These are phyloP conservation scores for Hibiscus syriacus DNA, from an alignment of 345 rosid species.

Conservation along the genomic window DNA sequence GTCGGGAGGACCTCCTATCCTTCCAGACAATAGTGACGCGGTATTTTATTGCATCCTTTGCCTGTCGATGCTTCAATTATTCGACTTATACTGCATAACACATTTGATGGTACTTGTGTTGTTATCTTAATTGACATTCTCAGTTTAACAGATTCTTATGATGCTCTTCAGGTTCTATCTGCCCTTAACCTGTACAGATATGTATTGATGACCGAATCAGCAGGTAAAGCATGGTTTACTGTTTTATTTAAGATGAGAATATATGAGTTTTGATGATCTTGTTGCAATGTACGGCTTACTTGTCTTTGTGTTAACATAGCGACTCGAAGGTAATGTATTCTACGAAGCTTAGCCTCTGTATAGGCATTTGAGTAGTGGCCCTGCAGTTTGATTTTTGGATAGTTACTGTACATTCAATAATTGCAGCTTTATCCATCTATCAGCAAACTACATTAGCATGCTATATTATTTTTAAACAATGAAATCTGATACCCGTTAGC, in stretches of 20 bases:
- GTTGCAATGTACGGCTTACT: background rate
- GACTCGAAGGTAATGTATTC: background rate
- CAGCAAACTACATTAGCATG: background rate
- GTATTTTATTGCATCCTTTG: conserved; percentile 27
- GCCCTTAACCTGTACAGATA: conserved; percentile 84
- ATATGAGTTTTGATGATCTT: background rate
- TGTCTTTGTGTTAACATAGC: background rate
- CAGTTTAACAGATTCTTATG: conserved; percentile 1
- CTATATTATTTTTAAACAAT: background rate
- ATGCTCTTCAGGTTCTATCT: conserved; percentile 57
- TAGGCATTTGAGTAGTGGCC: background rate
- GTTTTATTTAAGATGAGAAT: conserved; percentile 3
- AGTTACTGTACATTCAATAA: background rate
- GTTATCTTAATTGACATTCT: background rate
- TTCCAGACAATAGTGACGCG: conserved; percentile 75
- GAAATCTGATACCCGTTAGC: background rate
- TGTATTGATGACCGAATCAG: conserved; percentile 47
- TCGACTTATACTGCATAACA: background rate
- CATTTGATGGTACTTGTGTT: background rate
- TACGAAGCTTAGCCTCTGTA: background rate
- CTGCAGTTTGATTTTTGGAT: background rate
- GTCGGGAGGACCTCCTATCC: conserved; percentile 71
- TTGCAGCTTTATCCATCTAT: background rate
- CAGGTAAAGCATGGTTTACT: conserved; percentile 36
- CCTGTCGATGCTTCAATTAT: background rate